Evolutionary conservation across 805 yeast species (phyloP), one percentile per base, ranked within the genome.

Genomic region (Kuraishia hungarica): DNA sequence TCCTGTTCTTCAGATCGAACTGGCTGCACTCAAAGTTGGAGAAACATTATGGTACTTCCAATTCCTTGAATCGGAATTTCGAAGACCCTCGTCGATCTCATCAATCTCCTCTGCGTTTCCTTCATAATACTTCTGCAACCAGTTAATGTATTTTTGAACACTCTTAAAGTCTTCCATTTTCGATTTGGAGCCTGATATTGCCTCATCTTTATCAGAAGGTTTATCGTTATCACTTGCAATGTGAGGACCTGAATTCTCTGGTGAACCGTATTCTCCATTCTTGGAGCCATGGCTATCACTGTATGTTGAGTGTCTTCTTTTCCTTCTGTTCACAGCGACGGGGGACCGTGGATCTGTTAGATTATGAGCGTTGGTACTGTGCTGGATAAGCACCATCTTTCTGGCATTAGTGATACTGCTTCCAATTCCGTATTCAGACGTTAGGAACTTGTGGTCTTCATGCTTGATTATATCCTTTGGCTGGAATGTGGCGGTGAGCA

Each of bases 401-500:
- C 43, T 35, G 4, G 43, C 43, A 35, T 35, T 35, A 7, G 43
- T 35, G n/a, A 35, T 6, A 17, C 43, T 35, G 17, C 43, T 35
- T 15, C 43, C 43, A 35, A 35, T 35, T 35, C 43, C 43, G n/a
- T 35, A 35, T 13, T 35, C 43, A 17, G 43, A 35, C 2, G 55
- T 22, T 8, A 48, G 51, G 24, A 53, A 53, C 22, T 51, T 17
- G 39, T 19, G 23, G 23, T 66, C 67, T 48, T 65, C 69, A 48
- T 64, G 63, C 49, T 58, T 52, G 39, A 61, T 39, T 2, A 65
- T 57, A 39, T 65, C 63, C 20, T 55, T 57, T n/a, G 69, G 69
- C 50, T 62, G 64, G 48, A 62, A 55, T 5, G 65, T 61, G 4
- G 68, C 67, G 53, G 65, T 60, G 2, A 65, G 52, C 28, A 64